Evolutionary conservation across 768 basidiomycete genomes (phyloP), one percentile per base, ranked within the genome.

Genomic region (Tulasnella sp.): DNA sequence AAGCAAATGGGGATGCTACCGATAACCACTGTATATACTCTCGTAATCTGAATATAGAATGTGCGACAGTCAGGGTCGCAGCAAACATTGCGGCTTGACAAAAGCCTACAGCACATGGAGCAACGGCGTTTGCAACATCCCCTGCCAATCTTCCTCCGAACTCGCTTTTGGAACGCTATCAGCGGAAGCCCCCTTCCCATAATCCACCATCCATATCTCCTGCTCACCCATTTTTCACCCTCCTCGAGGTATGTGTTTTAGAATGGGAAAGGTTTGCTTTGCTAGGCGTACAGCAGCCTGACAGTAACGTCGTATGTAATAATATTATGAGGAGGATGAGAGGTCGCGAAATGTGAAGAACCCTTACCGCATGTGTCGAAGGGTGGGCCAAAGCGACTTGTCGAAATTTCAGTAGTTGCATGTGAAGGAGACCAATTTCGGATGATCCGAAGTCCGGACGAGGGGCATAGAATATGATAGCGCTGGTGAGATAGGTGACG

Each of bases 91-190:
- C 0, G 70, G 45, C 77, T 84, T 42, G 79, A 91, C 94, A 87
- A 95, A 95, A 49, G 70, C 91, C 91, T 22, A 88, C 84, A 0
- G 88, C 90, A 81, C 96, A 97, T 2, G 94, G 94, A 68, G 93
- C 84, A 11, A 94, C 87, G 2, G 89, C 93, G 81, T 95, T 94
- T 4, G 93, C 91, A 7, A 94, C 88, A 80, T 94, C 92, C 19
- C 91, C 90, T 12, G 90, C 91, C 42, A 93, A 82, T 76, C 83
- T 83, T 15, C 83, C 84, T 37, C 34, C 77, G 54, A 17, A 72
- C 76, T 49, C 67, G 19, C 86, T 80, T 7, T 80, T 78, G 79
- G 74, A 14, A 22, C 29, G 64, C 15, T 40, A 11, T 76, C 58
- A 25, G 31, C 11, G 17, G 76, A 17, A 9, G 75, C 74, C 15